phyloP scores from a whole-genome alignment of 345 rosid species.

The Eucalyptus polyanthemos region DNA sequence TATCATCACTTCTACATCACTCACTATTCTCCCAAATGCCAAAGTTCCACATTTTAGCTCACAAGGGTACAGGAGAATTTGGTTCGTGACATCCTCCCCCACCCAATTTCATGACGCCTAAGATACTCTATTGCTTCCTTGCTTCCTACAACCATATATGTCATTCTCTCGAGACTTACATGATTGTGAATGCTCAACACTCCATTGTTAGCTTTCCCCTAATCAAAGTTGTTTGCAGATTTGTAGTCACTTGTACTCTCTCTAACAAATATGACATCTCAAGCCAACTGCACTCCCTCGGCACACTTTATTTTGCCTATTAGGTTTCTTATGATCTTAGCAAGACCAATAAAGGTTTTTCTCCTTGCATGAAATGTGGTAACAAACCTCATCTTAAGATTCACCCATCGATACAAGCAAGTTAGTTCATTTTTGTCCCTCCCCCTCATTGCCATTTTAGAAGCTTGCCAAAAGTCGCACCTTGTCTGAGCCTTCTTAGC shows the following conservation, averaged over 20 bases:
- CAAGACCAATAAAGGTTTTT: not conserved
- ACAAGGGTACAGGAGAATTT: not conserved
- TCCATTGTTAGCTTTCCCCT: not conserved
- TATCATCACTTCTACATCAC: not conserved
- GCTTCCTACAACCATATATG: not conserved
- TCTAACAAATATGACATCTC: not conserved
- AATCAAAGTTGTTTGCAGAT: fast-evolving
- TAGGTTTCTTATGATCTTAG: not conserved
- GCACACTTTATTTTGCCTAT: no score
- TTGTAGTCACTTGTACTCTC: not conserved
- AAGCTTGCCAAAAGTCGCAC: fast-evolving
- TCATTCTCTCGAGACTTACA: not conserved
- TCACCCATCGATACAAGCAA: not conserved
- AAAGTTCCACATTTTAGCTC: not conserved
- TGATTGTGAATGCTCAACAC: not conserved
- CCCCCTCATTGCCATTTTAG: not conserved
- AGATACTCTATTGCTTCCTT: not conserved
- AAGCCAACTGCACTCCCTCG: not conserved
- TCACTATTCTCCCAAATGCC: no score
- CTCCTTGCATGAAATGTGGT: not conserved
- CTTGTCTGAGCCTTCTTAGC: not conserved
- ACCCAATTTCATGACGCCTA: not conserved
- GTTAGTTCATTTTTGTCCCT: not conserved
- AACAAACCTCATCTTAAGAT: not conserved
- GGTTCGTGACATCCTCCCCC: not conserved